Conservation (phyloP, 257 asterid species). For the Ilex asprella region DNA sequence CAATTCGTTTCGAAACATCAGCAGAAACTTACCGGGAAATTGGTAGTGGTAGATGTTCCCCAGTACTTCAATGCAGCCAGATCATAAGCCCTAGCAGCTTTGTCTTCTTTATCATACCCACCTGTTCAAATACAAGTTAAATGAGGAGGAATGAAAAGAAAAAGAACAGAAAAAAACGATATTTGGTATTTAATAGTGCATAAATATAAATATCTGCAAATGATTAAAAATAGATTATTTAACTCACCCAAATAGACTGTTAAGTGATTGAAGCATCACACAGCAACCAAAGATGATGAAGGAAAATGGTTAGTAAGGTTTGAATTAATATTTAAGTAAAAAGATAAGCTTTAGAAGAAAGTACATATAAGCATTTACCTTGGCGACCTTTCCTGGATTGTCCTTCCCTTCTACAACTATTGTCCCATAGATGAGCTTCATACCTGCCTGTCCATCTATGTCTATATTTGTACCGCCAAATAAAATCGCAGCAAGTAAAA, state of each 20-base stretch:
- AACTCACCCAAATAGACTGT: slow-evolving; percentile 77
- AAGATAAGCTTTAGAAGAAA: not conserved
- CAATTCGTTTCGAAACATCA: too few species aligned
- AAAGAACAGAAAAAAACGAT: too few species aligned
- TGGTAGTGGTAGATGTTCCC: slow-evolving; percentile 94
- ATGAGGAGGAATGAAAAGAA: not conserved
- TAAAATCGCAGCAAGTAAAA: too few species aligned
- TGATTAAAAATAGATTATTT: not conserved
- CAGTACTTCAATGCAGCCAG: slow-evolving; percentile 87
- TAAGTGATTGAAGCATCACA: not conserved
- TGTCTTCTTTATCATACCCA: slow-evolving; percentile 95
- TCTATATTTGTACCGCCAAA: slow-evolving; percentile 24
- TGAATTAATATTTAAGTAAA: not conserved
- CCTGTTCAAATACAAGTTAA: slow-evolving; percentile 31
- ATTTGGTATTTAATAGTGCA: too few species aligned
- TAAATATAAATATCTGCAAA: too few species aligned
- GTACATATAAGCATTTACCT: slow-evolving; percentile 41
- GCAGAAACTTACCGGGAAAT: slow-evolving; percentile 53
- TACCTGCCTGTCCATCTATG: slow-evolving; percentile 97
- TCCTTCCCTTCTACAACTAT: slow-evolving; percentile 91
- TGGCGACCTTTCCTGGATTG: slow-evolving; percentile 95
- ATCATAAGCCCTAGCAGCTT: slow-evolving; percentile 96
- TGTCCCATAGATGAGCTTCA: slow-evolving; percentile 96
- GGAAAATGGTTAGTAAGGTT: slow-evolving; percentile 3
- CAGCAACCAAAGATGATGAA: not conserved